Evolutionary conservation across 2,329 filamentous ascomycete genomes (phyloP).

Genomic region (Verticillium longisporum): DNA sequence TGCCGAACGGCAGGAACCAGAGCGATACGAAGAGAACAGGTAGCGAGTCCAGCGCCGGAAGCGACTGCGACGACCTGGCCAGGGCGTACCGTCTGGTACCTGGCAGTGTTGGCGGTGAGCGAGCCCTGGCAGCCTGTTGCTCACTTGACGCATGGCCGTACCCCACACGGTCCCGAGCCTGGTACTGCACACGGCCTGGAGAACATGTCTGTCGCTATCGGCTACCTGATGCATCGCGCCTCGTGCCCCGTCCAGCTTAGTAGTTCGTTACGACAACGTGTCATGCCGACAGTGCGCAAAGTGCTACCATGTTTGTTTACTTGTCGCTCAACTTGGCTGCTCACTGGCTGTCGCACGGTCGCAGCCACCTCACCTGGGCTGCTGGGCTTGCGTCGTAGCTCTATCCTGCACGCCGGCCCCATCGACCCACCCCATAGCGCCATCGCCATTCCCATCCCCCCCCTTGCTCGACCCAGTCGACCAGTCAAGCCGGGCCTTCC

Average conservation of each 20-base stretch:
- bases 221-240: background rate
- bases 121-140: background rate
- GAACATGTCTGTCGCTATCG: background rate
- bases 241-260: background rate
- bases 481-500: background rate
- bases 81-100: background rate
- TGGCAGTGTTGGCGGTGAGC: background rate
- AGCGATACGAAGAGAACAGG: background rate
- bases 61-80: background rate
- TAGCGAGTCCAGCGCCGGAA: background rate
- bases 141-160: background rate
- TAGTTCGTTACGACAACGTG: background rate
- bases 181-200: background rate
- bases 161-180: background rate
- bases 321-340: background rate
- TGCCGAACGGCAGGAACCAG: background rate
- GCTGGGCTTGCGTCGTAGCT: background rate
- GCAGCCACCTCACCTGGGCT: background rate
- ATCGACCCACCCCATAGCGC: conserved; percentile 6
- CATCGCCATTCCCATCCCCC: conserved; percentile 5
- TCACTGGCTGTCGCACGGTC: background rate
- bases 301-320: background rate
- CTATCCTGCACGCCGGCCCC: background rate
- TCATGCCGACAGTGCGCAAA: background rate
- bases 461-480: conserved; percentile 7